phyloP scores from a whole-genome alignment of 1,139 yeast species.

The Suhomyces panamericanus region DNA sequence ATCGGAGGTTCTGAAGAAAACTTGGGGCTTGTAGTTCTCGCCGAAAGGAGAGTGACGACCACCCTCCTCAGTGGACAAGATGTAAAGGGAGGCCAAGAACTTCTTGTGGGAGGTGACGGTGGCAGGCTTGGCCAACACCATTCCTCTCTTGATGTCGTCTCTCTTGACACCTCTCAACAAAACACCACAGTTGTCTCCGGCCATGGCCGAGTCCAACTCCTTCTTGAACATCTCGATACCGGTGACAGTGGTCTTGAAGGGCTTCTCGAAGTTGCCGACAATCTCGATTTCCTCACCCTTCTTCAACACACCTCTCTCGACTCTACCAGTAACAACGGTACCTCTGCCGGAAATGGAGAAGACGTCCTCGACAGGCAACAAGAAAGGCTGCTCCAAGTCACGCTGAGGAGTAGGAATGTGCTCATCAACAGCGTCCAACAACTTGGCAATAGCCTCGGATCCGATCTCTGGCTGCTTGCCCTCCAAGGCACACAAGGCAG shows the following conservation, averaged over 20 bases:
- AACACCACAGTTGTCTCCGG: slow-evolving; percentile 99
- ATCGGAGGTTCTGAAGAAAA: slow-evolving; percentile 94
- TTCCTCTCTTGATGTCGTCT: slow-evolving; percentile 95
- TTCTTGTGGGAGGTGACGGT: slow-evolving; percentile 91
- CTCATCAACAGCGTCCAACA: slow-evolving; percentile 90
- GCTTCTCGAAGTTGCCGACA: slow-evolving; percentile 86
- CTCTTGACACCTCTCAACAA: slow-evolving; percentile 97
- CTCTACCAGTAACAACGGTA: slow-evolving; percentile 98
- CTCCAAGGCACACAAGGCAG: slow-evolving; percentile 96
- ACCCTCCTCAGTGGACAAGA: slow-evolving; percentile 96
- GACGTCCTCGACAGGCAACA: slow-evolving; percentile 96
- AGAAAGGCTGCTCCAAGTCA: slow-evolving; percentile 94
- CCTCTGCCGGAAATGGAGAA: slow-evolving; percentile 99
- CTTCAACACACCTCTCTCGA: slow-evolving; percentile 94
- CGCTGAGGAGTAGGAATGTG: slow-evolving; percentile 95
- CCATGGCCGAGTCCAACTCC: slow-evolving; percentile 95
- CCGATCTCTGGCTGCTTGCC: slow-evolving; percentile 90
- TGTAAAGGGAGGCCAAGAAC: slow-evolving; percentile 90
- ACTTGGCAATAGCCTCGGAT: slow-evolving; percentile 74
- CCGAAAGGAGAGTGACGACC: slow-evolving; percentile 99
- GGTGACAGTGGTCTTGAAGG: slow-evolving; percentile 91
- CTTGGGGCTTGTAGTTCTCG: slow-evolving; percentile 96
- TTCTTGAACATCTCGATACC: slow-evolving; percentile 99
- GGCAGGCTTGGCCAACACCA: slow-evolving; percentile 94
- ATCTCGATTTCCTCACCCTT: slow-evolving; percentile 98